A percentile compares a stretch with the other conserved stretches of the same genome.
These are phyloP conservation scores for Casaregolazyma suthepensis DNA, from an alignment of 1,139 yeast genomes.

Conservation along the genomic window DNA sequence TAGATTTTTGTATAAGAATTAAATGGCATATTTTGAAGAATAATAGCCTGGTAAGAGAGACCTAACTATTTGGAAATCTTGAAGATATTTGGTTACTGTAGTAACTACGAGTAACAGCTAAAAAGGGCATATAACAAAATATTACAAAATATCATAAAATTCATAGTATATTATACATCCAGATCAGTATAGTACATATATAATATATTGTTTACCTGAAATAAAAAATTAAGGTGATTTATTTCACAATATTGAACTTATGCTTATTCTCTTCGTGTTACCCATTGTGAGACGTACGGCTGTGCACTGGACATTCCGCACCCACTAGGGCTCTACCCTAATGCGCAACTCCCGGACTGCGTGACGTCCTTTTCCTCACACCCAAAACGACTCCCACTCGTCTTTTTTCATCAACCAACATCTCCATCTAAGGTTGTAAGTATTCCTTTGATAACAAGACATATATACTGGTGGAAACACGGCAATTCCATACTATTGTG, in stretches of 20 bases:
- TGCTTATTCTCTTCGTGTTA: background rate
- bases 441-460: background rate
- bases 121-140: too few relatives aligned
- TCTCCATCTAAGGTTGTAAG: background rate
- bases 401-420: slow-evolving; percentile 9
- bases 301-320: background rate
- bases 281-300: background rate
- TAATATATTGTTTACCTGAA: too few relatives aligned
- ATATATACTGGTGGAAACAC: background rate
- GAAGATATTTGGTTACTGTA: too few relatives aligned
- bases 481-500: background rate
- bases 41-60: background rate
- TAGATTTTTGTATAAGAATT: background rate
- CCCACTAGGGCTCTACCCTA: background rate
- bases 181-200: too few relatives aligned
- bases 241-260: too few relatives aligned
- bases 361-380: slow-evolving; percentile 3
- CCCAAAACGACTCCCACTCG: slow-evolving; percentile 8
- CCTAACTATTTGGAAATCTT: too few relatives aligned
- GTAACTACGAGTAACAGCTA: too few relatives aligned
- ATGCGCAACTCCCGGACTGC: slow-evolving; percentile 1
- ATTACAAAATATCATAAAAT: too few relatives aligned
- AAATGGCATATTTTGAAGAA: too few relatives aligned
- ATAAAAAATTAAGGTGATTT: too few relatives aligned
- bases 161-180: too few relatives aligned